These are phyloP conservation scores for Mallotus nudiflorus DNA, from an alignment of 345 rosid species.

Conservation along the genomic window DNA sequence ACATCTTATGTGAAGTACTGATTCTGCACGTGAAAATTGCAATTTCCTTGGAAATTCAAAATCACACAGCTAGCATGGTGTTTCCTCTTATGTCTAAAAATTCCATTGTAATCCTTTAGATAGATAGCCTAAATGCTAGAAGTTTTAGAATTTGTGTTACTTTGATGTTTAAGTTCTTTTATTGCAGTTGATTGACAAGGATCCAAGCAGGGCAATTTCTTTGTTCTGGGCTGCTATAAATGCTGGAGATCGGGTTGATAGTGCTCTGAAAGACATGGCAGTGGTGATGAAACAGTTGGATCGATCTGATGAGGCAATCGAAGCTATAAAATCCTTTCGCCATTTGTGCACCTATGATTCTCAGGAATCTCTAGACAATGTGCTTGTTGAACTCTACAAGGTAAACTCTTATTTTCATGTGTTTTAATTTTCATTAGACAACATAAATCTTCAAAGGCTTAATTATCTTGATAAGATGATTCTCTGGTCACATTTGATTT, in stretches of 20 bases:
- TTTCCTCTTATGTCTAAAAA: no score
- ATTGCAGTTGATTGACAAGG: slow-evolving; percentile 58
- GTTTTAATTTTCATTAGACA: background rate
- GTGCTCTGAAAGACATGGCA: slow-evolving; percentile 82
- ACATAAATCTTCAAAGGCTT: background rate
- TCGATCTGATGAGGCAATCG: slow-evolving; percentile 72
- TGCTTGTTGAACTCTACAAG: slow-evolving; percentile 75
- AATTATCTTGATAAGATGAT: no score
- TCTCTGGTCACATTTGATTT: no score
- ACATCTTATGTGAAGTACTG: no score
- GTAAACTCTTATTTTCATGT: slow-evolving; percentile 22
- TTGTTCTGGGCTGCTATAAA: slow-evolving; percentile 84
- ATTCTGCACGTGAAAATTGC: no score
- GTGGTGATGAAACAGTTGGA: slow-evolving; percentile 70
- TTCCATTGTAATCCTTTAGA: no score
- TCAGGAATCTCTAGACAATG: slow-evolving; percentile 72
- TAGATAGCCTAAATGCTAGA: no score
- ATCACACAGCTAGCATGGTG: no score
- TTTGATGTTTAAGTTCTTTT: background rate
- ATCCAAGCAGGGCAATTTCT: slow-evolving; percentile 59
- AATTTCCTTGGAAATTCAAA: no score
- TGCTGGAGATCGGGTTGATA: slow-evolving; percentile 71
- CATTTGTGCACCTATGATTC: slow-evolving; percentile 68
- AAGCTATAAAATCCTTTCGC: slow-evolving; percentile 75
- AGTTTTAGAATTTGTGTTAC: background rate